Evolutionary conservation across 139 green algal species (phyloP), one percentile per base, ranked within the genome.

Genomic region (Closterium sp.): DNA sequence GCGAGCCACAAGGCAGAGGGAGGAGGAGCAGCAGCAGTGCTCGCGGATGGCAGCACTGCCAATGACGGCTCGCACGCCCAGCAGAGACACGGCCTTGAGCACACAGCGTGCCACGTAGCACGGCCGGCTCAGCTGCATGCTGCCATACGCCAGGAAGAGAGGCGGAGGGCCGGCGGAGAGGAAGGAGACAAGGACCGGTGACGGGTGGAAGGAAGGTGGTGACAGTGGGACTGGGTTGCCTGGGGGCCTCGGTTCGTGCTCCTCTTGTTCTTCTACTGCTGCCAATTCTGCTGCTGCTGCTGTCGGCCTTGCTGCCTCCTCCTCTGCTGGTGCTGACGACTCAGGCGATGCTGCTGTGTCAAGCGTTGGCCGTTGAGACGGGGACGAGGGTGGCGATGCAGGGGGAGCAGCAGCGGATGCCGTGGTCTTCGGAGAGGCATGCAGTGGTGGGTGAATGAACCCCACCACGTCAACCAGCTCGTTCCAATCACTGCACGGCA

Each of bases 61-160:
- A 69, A 69, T 69, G 43, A 69, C 23, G 43, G 43, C 43, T 25
- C 43, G 43, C 43, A 69, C 43, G 43, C 43, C 43, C 43, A 69
- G 43, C 43, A 69, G 43, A 1, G 9, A 12, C 43, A 69, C 43
- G 3, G 43, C 43, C 43, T 69, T 69, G 43, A 69, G 43, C 43
- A 69, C 43, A 69, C 43, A 69, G 43, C 43, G 9, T 0, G 43
- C 43, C 43, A 69, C 43, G 43, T 69, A 69, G 43, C 43, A 69
- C 12, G 43, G 43, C 8, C 8, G 21, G 43, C 43, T 69, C 43
- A 69, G 43, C 43, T 69, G 28, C 85, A 96, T 88, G 92, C 93
- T 95, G 91, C 95, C 95, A 91, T 96, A 96, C 7, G 94, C 95
- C 33, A 96, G 94, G 94, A 96, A 96, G 31, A 96, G 90, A 4